phyloP scores from a whole-genome alignment of 768 basidiomycete genomes.

The Dentipellis fragilis region DNA sequence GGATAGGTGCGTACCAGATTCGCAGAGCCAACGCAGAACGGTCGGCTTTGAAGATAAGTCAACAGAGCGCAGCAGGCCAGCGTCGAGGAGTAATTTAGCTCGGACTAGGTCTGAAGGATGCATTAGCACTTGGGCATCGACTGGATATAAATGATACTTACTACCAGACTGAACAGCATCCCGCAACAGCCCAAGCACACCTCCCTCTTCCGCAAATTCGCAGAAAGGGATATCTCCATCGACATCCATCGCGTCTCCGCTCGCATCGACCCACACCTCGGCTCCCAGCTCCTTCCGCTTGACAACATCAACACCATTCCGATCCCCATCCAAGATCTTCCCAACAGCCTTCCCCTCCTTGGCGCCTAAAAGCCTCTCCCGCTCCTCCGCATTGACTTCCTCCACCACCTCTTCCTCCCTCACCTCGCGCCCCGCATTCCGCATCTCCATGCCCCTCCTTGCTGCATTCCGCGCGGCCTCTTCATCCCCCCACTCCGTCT shows the following conservation, averaged over 20 bases:
- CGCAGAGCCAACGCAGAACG: neutral
- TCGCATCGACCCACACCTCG: slow-evolving; percentile 21
- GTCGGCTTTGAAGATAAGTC: neutral
- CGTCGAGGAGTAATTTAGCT: neutral
- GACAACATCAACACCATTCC: slow-evolving; percentile 8
- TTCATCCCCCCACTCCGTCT: slow-evolving; percentile 6
- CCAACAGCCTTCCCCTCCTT: slow-evolving; percentile 22
- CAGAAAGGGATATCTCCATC: neutral
- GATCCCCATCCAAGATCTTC: slow-evolving; percentile 18
- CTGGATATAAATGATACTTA: neutral
- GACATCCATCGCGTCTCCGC: neutral
- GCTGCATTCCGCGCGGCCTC: slow-evolving; percentile 2
- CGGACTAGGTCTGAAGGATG: neutral
- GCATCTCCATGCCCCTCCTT: neutral
- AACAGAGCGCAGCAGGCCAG: neutral
- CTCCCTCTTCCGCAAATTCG: neutral
- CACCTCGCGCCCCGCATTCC: slow-evolving; percentile 1
- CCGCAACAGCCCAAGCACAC: slow-evolving; percentile 2
- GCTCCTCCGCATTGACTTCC: slow-evolving; percentile 14
- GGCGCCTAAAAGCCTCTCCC: slow-evolving; percentile 20
- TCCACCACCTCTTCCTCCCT: slow-evolving; percentile 13
- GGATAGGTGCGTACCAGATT: neutral
- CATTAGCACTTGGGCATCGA: too few relatives aligned
- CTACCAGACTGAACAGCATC: neutral
- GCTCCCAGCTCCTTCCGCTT: slow-evolving; percentile 16